Evolutionary conservation across 2,329 filamentous ascomycete genomes (phyloP).

Genomic region (Sarocladiaceae sp.): DNA sequence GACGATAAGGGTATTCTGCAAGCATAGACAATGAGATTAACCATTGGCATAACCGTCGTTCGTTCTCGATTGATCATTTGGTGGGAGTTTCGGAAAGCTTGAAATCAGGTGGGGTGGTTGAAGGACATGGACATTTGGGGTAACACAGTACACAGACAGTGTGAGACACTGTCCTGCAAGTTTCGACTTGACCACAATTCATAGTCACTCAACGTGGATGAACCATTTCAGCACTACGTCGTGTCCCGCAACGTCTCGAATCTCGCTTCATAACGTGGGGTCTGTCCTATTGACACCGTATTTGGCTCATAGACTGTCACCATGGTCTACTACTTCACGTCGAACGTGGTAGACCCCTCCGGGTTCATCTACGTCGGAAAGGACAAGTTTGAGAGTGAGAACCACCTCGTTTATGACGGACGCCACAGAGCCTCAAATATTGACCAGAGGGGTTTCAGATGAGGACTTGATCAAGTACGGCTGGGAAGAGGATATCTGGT

Average conservation of each 20-base stretch:
- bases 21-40: not conserved
- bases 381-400: slow-evolving; percentile 95
- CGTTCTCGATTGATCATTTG: no score
- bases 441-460: slow-evolving; percentile 49
- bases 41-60: not conserved
- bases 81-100: slow-evolving; percentile 2
- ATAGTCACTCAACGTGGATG: not conserved
- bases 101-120: slow-evolving; percentile 1
- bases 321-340: slow-evolving; percentile 97
- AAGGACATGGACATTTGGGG: not conserved
- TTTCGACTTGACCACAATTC: not conserved
- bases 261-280: no score
- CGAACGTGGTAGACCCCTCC: slow-evolving; percentile 73
- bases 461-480: slow-evolving; percentile 95
- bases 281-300: no score
- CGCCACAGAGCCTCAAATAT: no score
- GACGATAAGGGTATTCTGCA: not conserved
- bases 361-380: slow-evolving; percentile 96
- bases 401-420: no score
- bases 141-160: not conserved
- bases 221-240: not conserved
- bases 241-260: not conserved
- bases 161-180: not conserved
- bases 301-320: not conserved
- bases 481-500: slow-evolving; percentile 96